Conservation (phyloP, 768 basidiomycete genomes). For the Mycena epipterygia region DNA sequence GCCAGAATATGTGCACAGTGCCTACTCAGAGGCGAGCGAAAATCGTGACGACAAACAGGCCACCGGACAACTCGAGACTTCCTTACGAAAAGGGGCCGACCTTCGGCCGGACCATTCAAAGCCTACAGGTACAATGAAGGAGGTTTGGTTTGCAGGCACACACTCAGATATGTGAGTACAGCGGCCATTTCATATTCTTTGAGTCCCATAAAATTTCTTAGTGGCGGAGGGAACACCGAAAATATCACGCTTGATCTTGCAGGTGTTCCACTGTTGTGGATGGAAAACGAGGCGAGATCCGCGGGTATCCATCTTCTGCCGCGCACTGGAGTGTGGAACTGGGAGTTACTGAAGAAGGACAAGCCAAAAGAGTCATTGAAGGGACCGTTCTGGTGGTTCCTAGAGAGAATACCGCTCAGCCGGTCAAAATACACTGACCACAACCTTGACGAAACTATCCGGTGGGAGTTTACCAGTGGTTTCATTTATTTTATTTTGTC, state of each 20-base stretch:
- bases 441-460: background rate
- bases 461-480: constrained; percentile 1
- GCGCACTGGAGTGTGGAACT: constrained; percentile 14
- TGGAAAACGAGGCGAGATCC: constrained; percentile 27
- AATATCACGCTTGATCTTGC: constrained; percentile 20
- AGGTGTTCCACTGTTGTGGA: constrained; percentile 29
- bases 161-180: constrained; percentile 17
- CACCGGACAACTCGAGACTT: too few species aligned
- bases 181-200: background rate
- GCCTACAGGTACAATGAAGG: background rate
- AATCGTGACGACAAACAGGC: background rate
- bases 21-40: background rate
- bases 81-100: too few species aligned
- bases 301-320: constrained; percentile 15
- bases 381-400: constrained; percentile 11
- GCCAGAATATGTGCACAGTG: background rate
- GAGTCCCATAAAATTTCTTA: background rate
- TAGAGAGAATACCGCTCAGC: constrained; percentile 4
- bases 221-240: constrained; percentile 19
- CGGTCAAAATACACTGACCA: constrained; percentile 4
- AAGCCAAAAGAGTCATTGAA: constrained; percentile 2
- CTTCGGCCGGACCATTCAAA: too few species aligned
- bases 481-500: too few species aligned
- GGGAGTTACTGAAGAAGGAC: background rate
- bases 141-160: constrained; percentile 21